Evolutionary conservation across 352 stramenopile species (phyloP), one percentile per base, ranked within the genome.

Genomic region (Pythium scleroteichum): DNA sequence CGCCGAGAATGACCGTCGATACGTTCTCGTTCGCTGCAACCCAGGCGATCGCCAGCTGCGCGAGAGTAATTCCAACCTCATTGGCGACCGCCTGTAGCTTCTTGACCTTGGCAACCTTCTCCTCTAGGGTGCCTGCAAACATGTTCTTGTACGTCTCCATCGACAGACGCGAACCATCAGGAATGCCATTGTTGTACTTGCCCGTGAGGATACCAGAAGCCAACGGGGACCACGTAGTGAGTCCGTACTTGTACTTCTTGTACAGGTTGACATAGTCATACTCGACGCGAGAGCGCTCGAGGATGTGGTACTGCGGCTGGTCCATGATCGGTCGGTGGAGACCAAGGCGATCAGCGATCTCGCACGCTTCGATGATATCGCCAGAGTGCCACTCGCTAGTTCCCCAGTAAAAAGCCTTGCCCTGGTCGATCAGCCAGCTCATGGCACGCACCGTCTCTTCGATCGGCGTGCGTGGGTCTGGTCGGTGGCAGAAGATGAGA

Each of bases 131-230:
- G 59, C 86, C 66, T 61, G 77, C 70, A 35, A 87, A 51, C 67
- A 81, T 64, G 13, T 61, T 55, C 66, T 83, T 86, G 68, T 80
- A 87, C 52, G 65, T 48, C 3, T 74, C 62, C 32, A 86, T 72
- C 26, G 76, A 84, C 38, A 85, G 49, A 66, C 73, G 81, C 16
- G 73, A 95, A 33, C 76, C 84, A 7, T 85, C 82, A 5, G 85
- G 85, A 26, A 90, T 87, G 2, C 77, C 79, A n/a, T 80, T 80
- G 62, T 73, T 88, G 82, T 94, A 94, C 60, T 94, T 94, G 44
- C 82, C 82, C 29, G 86, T 91, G 3, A 95, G 59, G 12, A 94
- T 57, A 24, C 86, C 86, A 12, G 71, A 85, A 2, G 78, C 77
- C 6, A 95, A 62, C 13, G 84, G 79, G 39, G 75, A 90, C 78